phyloP scores from a whole-genome alignment of 495 filamentous ascomycete species.

The Amphirosellinia nigrospora region DNA sequence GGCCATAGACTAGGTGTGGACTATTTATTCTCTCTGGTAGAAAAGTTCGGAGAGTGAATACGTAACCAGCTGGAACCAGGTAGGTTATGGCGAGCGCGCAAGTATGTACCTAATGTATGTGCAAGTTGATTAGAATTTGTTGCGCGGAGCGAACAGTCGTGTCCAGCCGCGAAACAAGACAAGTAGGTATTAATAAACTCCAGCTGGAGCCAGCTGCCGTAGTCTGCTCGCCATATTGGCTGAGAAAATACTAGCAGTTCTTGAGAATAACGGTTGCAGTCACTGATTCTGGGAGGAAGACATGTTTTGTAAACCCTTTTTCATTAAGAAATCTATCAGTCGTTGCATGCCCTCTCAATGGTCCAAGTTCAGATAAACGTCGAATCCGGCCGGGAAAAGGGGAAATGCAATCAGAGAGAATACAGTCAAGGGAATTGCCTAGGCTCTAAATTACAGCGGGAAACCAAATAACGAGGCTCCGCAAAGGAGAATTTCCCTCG shows the following conservation, averaged over 20 bases:
- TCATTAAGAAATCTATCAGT: slow-evolving; percentile 45
- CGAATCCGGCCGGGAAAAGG: slow-evolving; percentile 40
- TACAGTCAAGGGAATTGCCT: slow-evolving; percentile 62
- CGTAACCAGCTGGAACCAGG: neutral
- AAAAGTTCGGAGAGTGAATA: neutral
- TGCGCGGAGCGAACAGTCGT: neutral
- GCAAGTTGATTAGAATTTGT: neutral
- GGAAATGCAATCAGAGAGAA: slow-evolving; percentile 53
- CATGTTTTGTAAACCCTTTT: slow-evolving; percentile 30
- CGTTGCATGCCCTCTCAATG: slow-evolving; percentile 10
- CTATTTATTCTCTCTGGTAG: neutral
- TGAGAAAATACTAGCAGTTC: neutral
- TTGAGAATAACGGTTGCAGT: neutral
- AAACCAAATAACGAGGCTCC: slow-evolving; percentile 40
- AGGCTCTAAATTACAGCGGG: slow-evolving; percentile 68
- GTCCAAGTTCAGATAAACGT: slow-evolving; percentile 35
- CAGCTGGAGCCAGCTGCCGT: neutral
- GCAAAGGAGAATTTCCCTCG: slow-evolving; percentile 34
- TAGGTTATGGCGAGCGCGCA: neutral
- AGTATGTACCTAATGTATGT: neutral
- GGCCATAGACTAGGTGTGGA: slow-evolving; percentile 9
- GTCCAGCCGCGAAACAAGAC: neutral
- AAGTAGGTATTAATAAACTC: neutral
- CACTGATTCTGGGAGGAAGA: neutral
- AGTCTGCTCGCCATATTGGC: neutral